These are phyloP conservation scores for Salisapilia sapeloensis DNA, from an alignment of 352 stramenopile genomes.

Conservation along the genomic window DNA sequence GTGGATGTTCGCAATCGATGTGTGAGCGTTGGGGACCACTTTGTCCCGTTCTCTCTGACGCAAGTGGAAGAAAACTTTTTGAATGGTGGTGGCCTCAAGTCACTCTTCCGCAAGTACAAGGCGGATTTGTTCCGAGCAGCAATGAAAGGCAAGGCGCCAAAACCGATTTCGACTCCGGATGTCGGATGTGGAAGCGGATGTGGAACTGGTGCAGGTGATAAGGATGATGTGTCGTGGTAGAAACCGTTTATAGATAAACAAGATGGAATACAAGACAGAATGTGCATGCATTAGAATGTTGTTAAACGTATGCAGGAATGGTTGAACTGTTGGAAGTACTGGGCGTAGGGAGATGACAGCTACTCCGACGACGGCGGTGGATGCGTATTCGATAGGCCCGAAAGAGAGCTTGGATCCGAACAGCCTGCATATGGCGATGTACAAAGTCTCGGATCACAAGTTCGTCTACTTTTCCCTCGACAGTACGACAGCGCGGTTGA, in stretches of 20 bases:
- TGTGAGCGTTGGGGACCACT: conserved; percentile 37
- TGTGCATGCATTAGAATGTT: no score
- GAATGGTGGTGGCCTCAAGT: conserved; percentile 54
- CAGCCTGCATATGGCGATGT: conserved; percentile 29
- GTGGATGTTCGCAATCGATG: conserved; percentile 53
- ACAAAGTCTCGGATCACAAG: conserved; percentile 54
- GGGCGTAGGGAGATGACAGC: no score
- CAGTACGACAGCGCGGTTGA: conserved; percentile 46
- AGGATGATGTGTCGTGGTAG: conserved; percentile 8
- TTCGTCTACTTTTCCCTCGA: conserved; percentile 74
- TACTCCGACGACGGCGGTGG: conserved; percentile 4
- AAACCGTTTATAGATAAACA: no score
- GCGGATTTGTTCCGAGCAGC: conserved; percentile 67
- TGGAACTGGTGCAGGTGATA: conserved; percentile 1
- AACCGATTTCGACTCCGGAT: conserved; percentile 26
- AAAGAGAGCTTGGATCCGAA: conserved; percentile 48
- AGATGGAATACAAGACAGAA: no score
- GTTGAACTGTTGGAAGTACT: no score
- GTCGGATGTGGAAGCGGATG: conserved; percentile 29
- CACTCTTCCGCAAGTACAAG: conserved; percentile 71
- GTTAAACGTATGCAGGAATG: no score
- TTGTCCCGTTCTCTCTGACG: conserved; percentile 52
- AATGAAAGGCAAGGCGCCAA: conserved; percentile 51
- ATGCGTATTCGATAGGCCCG: conserved; percentile 32
- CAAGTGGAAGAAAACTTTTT: conserved; percentile 69